phyloP scores from a whole-genome alignment of 192 early-diverging fungal species.

The Umbelopsis isabellina region DNA sequence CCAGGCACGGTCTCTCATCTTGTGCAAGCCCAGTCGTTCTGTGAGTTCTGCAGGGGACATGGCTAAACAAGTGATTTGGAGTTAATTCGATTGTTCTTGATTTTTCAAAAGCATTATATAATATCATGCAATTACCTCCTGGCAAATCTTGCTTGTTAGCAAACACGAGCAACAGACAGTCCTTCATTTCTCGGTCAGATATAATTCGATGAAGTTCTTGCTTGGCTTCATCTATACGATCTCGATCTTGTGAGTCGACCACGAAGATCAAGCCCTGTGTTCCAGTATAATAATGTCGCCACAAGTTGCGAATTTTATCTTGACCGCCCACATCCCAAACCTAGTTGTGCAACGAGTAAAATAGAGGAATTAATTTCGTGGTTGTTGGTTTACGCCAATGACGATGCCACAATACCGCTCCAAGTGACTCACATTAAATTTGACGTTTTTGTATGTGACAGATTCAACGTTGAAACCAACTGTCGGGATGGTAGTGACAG shows the following conservation, averaged over 20 bases:
- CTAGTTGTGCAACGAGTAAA: slow-evolving; percentile 1
- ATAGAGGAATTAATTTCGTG: background rate
- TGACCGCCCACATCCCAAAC: slow-evolving; percentile 85
- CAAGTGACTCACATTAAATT: slow-evolving; percentile 34
- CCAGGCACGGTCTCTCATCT: slow-evolving; percentile 90
- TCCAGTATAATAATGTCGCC: slow-evolving; percentile 87
- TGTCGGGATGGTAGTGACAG: slow-evolving; percentile 98
- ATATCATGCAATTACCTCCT: background rate
- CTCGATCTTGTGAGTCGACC: slow-evolving; percentile 85
- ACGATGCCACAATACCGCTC: background rate
- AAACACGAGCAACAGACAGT: slow-evolving; percentile 81
- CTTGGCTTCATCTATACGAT: slow-evolving; percentile 85
- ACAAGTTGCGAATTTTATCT: slow-evolving; percentile 87
- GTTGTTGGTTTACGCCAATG: background rate
- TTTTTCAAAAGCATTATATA: background rate
- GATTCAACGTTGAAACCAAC: slow-evolving; percentile 92
- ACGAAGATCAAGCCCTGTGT: slow-evolving; percentile 88
- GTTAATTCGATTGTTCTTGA: too few species aligned
- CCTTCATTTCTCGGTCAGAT: slow-evolving; percentile 83
- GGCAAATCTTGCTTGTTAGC: slow-evolving; percentile 49
- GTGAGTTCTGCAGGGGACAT: slow-evolving; percentile 95
- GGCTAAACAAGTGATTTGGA: background rate
- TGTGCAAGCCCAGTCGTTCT: slow-evolving; percentile 84
- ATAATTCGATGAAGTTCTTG: slow-evolving; percentile 84
- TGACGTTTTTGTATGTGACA: slow-evolving; percentile 80